Evolutionary conservation across 1,284 basidiomycete genomes (phyloP).

Genomic region (Leccinum pachyderme): DNA sequence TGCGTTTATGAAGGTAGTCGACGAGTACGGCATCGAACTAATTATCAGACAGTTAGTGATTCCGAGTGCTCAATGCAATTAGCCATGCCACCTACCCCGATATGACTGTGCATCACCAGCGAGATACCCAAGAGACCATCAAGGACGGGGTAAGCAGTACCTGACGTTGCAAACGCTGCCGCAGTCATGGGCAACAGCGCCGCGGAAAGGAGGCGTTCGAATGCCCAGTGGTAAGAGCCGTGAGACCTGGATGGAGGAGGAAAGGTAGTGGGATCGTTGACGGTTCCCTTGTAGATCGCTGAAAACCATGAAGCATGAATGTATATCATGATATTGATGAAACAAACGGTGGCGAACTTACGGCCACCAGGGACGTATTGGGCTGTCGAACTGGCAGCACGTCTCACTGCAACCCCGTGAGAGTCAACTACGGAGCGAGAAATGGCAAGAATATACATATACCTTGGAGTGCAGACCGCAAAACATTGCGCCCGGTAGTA

Average conservation of each 20-base stretch:
- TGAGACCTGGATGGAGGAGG: slow-evolving; percentile 79
- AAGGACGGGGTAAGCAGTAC: slow-evolving; percentile 74
- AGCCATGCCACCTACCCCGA: slow-evolving; percentile 60
- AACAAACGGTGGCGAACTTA: slow-evolving; percentile 38
- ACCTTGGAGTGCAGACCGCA: slow-evolving; percentile 37
- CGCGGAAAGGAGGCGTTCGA: slow-evolving; percentile 89
- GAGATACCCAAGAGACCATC: slow-evolving; percentile 88
- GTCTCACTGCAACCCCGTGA: slow-evolving; percentile 33
- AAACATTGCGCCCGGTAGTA: slow-evolving; percentile 40
- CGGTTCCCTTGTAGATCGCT: slow-evolving; percentile 92
- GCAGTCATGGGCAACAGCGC: slow-evolving; percentile 86
- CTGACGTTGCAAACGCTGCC: slow-evolving; percentile 74
- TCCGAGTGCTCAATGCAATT: not conserved
- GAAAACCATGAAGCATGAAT: slow-evolving; percentile 4
- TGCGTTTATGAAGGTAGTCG: slow-evolving; percentile 94
- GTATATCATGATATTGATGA: not conserved
- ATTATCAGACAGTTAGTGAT: not conserved
- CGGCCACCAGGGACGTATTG: slow-evolving; percentile 69
- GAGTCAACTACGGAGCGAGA: not conserved
- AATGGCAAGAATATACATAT: slow-evolving; percentile 4
- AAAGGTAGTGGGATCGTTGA: slow-evolving; percentile 93
- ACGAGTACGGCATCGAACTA: slow-evolving; percentile 74
- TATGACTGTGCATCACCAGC: slow-evolving; percentile 92
- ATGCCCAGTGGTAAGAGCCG: slow-evolving; percentile 98
- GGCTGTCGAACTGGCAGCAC: slow-evolving; percentile 31